Conservation (phyloP, 176 grass and related monocot genomes). For the Bolboschoenus planiculmis region DNA sequence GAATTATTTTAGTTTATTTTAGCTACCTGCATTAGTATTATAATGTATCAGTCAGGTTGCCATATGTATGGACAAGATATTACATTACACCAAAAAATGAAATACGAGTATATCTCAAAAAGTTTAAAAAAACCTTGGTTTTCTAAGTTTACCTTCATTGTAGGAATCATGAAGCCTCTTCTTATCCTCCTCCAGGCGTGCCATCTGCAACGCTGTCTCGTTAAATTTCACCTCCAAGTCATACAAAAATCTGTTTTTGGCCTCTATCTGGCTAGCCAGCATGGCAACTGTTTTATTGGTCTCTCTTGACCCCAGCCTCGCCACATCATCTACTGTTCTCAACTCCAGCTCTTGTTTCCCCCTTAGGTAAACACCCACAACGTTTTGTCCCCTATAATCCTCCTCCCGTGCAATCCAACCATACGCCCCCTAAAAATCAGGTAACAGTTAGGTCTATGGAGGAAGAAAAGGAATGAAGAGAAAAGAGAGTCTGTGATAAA, state of each 20-base stretch:
- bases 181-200: slow-evolving; percentile 13
- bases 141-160: slow-evolving; percentile 9
- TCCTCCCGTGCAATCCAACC: slow-evolving; percentile 21
- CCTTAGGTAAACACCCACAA: slow-evolving; percentile 4
- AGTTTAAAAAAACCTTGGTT: background rate
- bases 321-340: slow-evolving; percentile 17
- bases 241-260: slow-evolving; percentile 10
- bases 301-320: slow-evolving; percentile 5
- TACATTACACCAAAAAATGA: background rate
- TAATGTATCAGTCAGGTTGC: background rate
- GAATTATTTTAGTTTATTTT: background rate
- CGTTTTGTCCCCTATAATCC: background rate
- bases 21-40: background rate
- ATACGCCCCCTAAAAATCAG: background rate
- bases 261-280: slow-evolving; percentile 19
- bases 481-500: background rate
- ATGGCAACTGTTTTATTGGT: slow-evolving; percentile 16
- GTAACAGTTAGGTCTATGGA: background rate
- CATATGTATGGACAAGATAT: background rate
- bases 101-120: background rate
- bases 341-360: slow-evolving; percentile 10
- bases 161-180: slow-evolving; percentile 22
- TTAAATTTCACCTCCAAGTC: slow-evolving; percentile 17
- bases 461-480: background rate
- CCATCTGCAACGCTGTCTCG: background rate